Conservation (phyloP, 306 rosid genomes). For the Cyclanthera cordifolia region DNA sequence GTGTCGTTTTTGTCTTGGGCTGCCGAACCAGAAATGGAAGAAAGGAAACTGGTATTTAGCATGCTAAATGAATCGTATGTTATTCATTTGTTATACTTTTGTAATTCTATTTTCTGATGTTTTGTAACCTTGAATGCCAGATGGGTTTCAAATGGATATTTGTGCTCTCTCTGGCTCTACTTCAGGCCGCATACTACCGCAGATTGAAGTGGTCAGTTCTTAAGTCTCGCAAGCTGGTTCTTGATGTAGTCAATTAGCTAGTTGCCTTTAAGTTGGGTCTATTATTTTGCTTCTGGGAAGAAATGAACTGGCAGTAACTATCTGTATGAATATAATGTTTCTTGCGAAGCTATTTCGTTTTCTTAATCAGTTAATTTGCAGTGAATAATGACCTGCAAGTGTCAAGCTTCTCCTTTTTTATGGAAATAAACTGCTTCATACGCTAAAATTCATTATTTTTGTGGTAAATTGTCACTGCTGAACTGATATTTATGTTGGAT, state of each 20-base stretch:
- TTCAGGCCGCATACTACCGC: conserved; percentile 89
- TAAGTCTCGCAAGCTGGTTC: conserved; percentile 95
- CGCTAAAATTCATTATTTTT: conserved; percentile 6
- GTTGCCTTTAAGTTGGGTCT: conserved; percentile 21
- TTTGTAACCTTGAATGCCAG: conserved; percentile 29
- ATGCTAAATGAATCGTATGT: background rate
- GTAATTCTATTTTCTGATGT: background rate
- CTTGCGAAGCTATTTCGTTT: conserved; percentile 26
- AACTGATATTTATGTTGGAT: background rate
- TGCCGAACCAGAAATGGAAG: conserved; percentile 99
- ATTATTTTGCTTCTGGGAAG: conserved; percentile 25
- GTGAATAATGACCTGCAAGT: conserved; percentile 37
- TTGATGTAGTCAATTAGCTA: conserved; percentile 77
- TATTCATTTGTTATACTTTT: background rate
- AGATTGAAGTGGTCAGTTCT: conserved; percentile 84
- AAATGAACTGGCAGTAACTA: conserved; percentile 43
- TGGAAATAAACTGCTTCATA: conserved; percentile 13
- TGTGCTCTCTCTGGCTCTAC: conserved; percentile 76
- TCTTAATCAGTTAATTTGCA: conserved; percentile 27
- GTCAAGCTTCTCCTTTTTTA: conserved; percentile 10
- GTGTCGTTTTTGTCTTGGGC: conserved; percentile 88
- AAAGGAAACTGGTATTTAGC: conserved; percentile 73
- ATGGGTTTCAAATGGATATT: conserved; percentile 99
- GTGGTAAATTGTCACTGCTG: background rate
- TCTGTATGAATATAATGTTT: conserved; percentile 34